These are phyloP conservation scores for Penicillium psychrosexuale DNA, from an alignment of 2,329 filamentous ascomycete genomes.

Conservation along the genomic window DNA sequence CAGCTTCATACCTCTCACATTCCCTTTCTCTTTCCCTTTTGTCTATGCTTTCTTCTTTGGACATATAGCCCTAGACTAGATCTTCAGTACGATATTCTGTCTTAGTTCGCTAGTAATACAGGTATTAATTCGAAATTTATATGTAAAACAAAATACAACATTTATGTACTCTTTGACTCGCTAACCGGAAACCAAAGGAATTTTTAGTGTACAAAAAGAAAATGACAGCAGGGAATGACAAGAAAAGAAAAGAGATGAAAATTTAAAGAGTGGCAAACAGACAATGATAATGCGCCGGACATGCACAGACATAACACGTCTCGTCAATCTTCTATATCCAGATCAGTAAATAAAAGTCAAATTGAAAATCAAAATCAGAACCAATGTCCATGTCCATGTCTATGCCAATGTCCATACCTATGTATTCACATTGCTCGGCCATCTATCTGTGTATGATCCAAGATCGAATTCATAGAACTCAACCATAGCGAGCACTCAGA, in stretches of 20 bases:
- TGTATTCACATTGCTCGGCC: slow-evolving; percentile 2
- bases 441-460: not conserved
- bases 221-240: not conserved
- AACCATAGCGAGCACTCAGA: slow-evolving; percentile 47
- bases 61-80: not conserved
- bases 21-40: not conserved
- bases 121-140: not conserved
- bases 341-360: slow-evolving; percentile 6
- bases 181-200: not conserved
- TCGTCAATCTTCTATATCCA: slow-evolving; percentile 19
- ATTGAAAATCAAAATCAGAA: not conserved
- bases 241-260: not conserved
- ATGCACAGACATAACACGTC: slow-evolving; percentile 16
- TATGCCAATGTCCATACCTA: slow-evolving; percentile 1
- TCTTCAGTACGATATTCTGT: not conserved
- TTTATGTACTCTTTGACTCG: slow-evolving; percentile 7
- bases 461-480: slow-evolving; percentile 6
- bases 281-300: slow-evolving; percentile 14
- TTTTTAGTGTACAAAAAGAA: not conserved
- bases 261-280: slow-evolving; percentile 6
- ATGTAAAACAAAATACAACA: not conserved
- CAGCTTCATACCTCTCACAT: not conserved
- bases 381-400: not conserved
- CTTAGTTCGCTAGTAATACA: not conserved
- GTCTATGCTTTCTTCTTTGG: not conserved